These are phyloP conservation scores for Mastigamoeba balamuthi DNA, from an alignment of 78 protist genomes.

Conservation along the genomic window DNA sequence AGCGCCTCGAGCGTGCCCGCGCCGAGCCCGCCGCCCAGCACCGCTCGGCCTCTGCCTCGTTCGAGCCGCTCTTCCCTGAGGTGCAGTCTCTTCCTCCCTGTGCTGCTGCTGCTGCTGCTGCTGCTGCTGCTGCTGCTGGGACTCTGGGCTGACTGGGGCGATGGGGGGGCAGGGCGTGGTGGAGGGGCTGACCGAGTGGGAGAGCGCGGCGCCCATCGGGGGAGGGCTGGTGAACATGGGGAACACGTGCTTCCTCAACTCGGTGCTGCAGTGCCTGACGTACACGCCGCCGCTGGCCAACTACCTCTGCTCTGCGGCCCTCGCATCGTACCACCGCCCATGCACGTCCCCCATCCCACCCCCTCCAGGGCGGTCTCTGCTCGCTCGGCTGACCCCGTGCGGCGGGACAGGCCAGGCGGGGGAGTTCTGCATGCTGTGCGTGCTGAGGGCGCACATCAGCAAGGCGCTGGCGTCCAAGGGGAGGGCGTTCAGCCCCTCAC, in stretches of 20 bases:
- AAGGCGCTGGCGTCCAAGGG: neutral
- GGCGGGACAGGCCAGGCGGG: neutral
- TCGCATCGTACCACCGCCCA: conserved; percentile 1
- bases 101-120: too few species aligned
- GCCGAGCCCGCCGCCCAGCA: too few species aligned
- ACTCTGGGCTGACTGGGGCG: too few species aligned
- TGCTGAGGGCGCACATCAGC: conserved; percentile 14
- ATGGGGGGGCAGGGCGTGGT: neutral
- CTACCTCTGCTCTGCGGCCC: conserved; percentile 27
- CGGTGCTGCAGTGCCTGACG: conserved; percentile 82
- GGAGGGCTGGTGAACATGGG: conserved; percentile 61
- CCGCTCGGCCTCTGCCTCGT: too few species aligned
- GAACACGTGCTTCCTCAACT: conserved; percentile 88
- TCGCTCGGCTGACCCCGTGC: neutral
- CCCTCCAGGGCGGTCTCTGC: neutral
- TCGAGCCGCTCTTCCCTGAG: too few species aligned
- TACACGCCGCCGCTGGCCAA: conserved; percentile 67
- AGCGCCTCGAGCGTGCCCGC: too few species aligned
- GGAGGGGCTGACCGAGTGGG: neutral
- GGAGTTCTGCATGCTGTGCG: conserved; percentile 49
- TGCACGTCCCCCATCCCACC: neutral
- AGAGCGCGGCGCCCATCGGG: neutral
- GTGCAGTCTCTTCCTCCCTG: too few species aligned
- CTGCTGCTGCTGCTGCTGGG: too few species aligned
- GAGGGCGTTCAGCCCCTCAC: conserved; percentile 7